A percentile compares a stretch with the other conserved stretches of the same genome.
Evolutionary conservation across 208 protist genomes (phyloP).

Genomic region (Leishmania guyanensis): DNA sequence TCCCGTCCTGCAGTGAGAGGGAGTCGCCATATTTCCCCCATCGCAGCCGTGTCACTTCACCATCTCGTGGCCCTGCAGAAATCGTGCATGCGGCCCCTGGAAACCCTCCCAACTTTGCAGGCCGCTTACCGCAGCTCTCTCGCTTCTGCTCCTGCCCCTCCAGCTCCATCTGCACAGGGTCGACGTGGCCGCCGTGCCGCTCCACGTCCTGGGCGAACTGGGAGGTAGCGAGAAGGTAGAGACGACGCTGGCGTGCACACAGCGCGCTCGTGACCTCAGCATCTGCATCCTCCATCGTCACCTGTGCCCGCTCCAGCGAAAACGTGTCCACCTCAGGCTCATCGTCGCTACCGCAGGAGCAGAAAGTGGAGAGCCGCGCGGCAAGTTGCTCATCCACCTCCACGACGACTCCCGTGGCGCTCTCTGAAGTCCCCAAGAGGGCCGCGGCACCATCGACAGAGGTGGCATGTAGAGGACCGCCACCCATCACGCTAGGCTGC

Average conservation of each 20-base stretch:
- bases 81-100: neutral
- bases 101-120: neutral
- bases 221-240: constrained; percentile 31
- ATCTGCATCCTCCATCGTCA: constrained; percentile 39
- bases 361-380: neutral
- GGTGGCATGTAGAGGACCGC: neutral
- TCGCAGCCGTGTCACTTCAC: neutral
- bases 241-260: constrained; percentile 23
- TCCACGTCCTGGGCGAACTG: constrained; percentile 37
- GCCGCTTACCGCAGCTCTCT: neutral
- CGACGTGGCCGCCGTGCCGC: constrained; percentile 32
- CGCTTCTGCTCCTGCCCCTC: constrained; percentile 1
- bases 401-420: constrained; percentile 1
- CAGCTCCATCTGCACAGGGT: constrained; percentile 13
- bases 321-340: constrained; percentile 41
- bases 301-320: constrained; percentile 29
- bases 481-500: neutral
- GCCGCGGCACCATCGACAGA: neutral
- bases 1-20: no score
- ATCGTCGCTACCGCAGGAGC: constrained; percentile 1
- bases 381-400: constrained; percentile 5
- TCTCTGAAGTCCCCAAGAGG: neutral
- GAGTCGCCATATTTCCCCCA: neutral
- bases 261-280: constrained; percentile 23
- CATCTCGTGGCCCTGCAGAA: neutral